Base-by-base conservation (phyloP, 768 basidiomycete genomes). In the Gymnopilus junonius region DNA sequence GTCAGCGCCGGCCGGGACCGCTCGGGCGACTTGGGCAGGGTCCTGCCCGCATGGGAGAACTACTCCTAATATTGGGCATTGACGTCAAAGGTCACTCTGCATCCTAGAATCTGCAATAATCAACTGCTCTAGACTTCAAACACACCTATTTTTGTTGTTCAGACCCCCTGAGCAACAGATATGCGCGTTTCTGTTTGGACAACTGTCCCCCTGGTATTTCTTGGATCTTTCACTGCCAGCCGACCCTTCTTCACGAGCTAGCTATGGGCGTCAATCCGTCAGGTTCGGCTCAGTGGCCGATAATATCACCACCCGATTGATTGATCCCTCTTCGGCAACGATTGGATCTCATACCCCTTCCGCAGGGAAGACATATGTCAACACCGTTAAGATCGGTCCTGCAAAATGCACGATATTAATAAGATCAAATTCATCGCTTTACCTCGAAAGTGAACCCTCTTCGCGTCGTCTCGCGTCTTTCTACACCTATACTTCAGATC, bases 1-100 rank as follows among this genome's bases (percentile, higher is more conserved):
- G 65, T 68, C 45, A 69, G 64, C 65, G 65, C 65, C 50, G 60
- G 65, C 58, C 68, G 65, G 68, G 63, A 66, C 61, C 65, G 67
- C 67, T 64, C 64, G 55, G 59, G 48, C 48, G 54, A 53, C 42
- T 10, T 56, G 39, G 25, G 65, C 63, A 68, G 67, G 67, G 67
- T 68, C 67, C 59, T 10, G 17, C 3, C 20, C 34, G 48, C 57
- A 63, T 63, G 67, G 58, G 55, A 56, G 27, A n/a, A 12, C 48
- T 63, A 39, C 39, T 55, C 42, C 62, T 54, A 57, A 58, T 53
- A 15, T 35, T 15, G 50, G 53, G 37, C 55, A 54, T 62, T 62
- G 58, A 62, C 58, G 64, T 63, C 64, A 58, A 61, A 64, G 48
- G 53, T 31, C 45, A 45, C 53, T 43, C 56, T 53, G 62, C 50